Evolutionary conservation across 768 basidiomycete genomes (phyloP), one percentile per base, ranked within the genome.

Genomic region (Clavaria fumosa): DNA sequence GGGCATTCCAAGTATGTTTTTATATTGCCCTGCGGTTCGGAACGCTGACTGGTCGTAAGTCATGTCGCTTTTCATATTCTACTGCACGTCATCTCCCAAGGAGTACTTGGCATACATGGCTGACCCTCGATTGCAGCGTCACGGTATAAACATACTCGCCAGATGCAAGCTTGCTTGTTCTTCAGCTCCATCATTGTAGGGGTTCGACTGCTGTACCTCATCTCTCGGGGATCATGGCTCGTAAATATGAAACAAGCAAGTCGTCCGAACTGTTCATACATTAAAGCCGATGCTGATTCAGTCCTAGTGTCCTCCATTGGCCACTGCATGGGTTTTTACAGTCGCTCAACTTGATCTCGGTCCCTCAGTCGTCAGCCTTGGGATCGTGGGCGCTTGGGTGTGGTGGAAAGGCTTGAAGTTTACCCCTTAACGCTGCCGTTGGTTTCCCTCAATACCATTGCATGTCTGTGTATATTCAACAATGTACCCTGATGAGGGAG

Each of bases 301-400:
- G n/a, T n/a, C n/a, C 23, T 39, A 88, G 85, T 69, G 69, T 40
- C 84, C 85, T 9, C 80, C 85, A 7, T 57, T 86, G 38, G 75
- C 75, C 2, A 84, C 83, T 0, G 50, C 79, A 4, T 88, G 85
- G 84, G 61, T 85, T 6, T 88, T 80, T 47, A 64, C 71, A 3
- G 61, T 85, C 34, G 59, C 84, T 9, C 78, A 83, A 45, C 63
- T 85, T 19, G 70, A 78, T 39, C 56, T 89, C 18, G 62, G 61
- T 2, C 69, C 72, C 14, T 75, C 82, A 4, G 58, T 73, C 3
- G 40, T 73, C 20, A 73, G 69, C 43, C 60, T 88, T 10, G 39
- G 53, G 1, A 41, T 64, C 10, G 69, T 80, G 24, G 70, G 64
- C 4, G 49, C 47, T 31, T 85, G 71, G 57, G 58, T 70, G 5